These are phyloP conservation scores for Calophaca sinica DNA, from an alignment of 306 rosid species.

Conservation along the genomic window DNA sequence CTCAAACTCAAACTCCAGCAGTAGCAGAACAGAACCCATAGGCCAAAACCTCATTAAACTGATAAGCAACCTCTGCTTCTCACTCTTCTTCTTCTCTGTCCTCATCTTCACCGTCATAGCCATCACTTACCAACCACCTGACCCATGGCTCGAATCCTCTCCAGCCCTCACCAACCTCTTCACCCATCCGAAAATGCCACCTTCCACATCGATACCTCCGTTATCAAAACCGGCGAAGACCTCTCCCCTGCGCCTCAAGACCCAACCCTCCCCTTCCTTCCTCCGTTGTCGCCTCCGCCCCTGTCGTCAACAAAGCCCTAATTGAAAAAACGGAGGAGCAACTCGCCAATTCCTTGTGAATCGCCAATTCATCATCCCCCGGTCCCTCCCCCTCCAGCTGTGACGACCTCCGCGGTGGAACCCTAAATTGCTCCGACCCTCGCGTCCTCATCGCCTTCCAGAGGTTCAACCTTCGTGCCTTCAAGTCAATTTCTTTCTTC, in stretches of 20 bases:
- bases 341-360: constrained; percentile 41
- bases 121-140: constrained; percentile 97
- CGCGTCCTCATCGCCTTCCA: constrained; percentile 68
- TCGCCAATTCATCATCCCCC: neutral
- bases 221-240: constrained; percentile 92
- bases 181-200: constrained; percentile 83
- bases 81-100: constrained; percentile 82
- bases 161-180: constrained; percentile 89
- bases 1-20: constrained; percentile 44
- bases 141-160: constrained; percentile 95
- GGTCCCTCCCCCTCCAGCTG: neutral
- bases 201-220: constrained; percentile 75
- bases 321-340: constrained; percentile 64
- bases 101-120: constrained; percentile 89
- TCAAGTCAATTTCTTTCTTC: constrained; percentile 79
- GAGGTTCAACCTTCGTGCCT: constrained; percentile 72
- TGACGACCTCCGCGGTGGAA: neutral
- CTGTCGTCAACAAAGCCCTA: constrained; percentile 61
- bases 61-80: constrained; percentile 88
- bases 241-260: constrained; percentile 48
- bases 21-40: constrained; percentile 61
- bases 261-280: constrained; percentile 49
- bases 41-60: constrained; percentile 89
- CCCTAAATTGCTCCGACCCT: constrained; percentile 85
- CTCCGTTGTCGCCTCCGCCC: constrained; percentile 7